Percentiles rank a stretch among this genome's conserved stretches.
Conservation (phyloP, 2,329 filamentous ascomycete species). For the Zymoseptoria passerinii region DNA sequence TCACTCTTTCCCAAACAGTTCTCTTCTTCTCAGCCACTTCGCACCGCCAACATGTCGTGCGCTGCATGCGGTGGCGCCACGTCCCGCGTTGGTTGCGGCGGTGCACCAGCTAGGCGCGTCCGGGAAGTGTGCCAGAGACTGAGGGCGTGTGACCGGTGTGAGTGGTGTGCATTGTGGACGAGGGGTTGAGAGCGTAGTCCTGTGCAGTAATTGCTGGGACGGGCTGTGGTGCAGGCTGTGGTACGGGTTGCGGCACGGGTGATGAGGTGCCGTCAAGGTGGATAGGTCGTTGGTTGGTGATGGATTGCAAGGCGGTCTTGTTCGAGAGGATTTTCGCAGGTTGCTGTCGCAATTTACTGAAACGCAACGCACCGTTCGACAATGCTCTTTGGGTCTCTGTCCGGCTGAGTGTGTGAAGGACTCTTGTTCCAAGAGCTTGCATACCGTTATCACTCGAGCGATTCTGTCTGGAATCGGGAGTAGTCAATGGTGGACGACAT, state of each 20-base stretch:
- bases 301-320: not conserved
- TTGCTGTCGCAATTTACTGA: constrained; percentile 1
- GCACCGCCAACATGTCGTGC: constrained; percentile 24
- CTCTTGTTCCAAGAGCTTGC: not conserved
- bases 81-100: constrained; percentile 18
- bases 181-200: constrained; percentile 1
- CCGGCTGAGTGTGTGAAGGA: not conserved
- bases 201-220: constrained; percentile 1
- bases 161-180: not conserved
- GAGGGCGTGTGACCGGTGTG: not conserved
- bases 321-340: not conserved
- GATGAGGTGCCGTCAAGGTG: constrained; percentile 6
- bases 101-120: constrained; percentile 16
- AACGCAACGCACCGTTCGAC: constrained; percentile 10
- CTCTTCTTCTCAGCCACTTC: constrained; percentile 10
- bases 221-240: not conserved
- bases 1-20: constrained; percentile 12
- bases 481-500: not conserved
- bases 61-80: constrained; percentile 22
- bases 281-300: not conserved
- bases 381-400: constrained; percentile 7
- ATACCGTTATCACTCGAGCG: not conserved
- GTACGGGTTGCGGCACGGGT: not conserved
- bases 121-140: constrained; percentile 1
- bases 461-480: not conserved